A percentile compares a stretch with the other conserved stretches of the same genome.
phyloP scores from a whole-genome alignment of 1,139 yeast species.

The Geotrichum bryndzae region DNA sequence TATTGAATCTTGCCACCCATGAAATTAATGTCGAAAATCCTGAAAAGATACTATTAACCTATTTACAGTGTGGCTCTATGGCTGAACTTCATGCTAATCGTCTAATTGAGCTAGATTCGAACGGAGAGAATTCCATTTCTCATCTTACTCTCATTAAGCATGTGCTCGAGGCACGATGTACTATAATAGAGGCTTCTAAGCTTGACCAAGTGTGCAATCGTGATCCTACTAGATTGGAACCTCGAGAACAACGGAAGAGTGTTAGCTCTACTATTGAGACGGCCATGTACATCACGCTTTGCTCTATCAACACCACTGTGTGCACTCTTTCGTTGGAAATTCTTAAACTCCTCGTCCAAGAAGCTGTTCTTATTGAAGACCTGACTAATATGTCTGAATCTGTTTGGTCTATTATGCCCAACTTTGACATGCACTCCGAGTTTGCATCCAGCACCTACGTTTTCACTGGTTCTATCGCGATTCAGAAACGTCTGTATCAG shows the following conservation, averaged over 20 bases:
- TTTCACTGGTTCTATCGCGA: constrained; percentile 70
- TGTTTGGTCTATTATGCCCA: constrained; percentile 32
- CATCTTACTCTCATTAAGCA: constrained; percentile 28
- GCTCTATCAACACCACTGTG: constrained; percentile 54
- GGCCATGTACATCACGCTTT: constrained; percentile 44
- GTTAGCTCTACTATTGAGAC: constrained; percentile 42
- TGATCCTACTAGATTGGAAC: constrained; percentile 24
- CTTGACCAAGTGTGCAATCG: constrained; percentile 26
- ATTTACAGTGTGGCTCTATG: constrained; percentile 10
- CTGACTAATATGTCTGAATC: constrained; percentile 23
- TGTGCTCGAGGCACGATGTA: constrained; percentile 20
- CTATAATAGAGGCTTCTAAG: constrained; percentile 31
- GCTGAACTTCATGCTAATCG: constrained; percentile 15
- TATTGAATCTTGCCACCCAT: background rate
- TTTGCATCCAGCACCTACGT: constrained; percentile 54
- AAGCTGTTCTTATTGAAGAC: constrained; percentile 31
- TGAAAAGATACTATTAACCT: background rate
- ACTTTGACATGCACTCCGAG: constrained; percentile 39
- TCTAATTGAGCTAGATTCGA: constrained; percentile 4
- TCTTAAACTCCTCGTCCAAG: constrained; percentile 44
- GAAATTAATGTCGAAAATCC: constrained; percentile 2
- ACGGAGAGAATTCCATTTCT: constrained; percentile 22
- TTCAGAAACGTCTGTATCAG: constrained; percentile 60
- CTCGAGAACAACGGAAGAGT: constrained; percentile 28
- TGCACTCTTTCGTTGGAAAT: constrained; percentile 49